Evolutionary conservation across 306 rosid species (phyloP).

Genomic region (Neltuma alba): DNA sequence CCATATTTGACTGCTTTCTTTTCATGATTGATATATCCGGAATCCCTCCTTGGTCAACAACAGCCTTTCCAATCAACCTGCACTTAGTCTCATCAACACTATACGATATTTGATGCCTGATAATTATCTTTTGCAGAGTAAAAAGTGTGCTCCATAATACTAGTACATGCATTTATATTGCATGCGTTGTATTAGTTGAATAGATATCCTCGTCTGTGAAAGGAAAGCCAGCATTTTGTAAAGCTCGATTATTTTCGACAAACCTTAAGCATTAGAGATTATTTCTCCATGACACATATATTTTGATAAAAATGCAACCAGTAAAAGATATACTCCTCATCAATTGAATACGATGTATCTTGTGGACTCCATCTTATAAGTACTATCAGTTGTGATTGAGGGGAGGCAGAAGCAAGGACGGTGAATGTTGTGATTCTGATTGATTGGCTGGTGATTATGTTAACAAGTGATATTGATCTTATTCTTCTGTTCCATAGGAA

Average conservation of each 20-base stretch:
- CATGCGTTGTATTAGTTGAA: slow-evolving; percentile 4
- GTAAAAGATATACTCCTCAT: background rate
- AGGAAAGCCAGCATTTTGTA: slow-evolving; percentile 5
- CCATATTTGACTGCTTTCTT: background rate
- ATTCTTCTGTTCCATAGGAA: background rate
- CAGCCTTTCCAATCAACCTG: background rate
- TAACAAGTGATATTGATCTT: slow-evolving; percentile 6
- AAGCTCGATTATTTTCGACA: background rate
- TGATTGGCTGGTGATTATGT: slow-evolving; percentile 20
- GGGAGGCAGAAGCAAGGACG: background rate
- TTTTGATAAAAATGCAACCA: slow-evolving; percentile 1
- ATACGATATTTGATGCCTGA: background rate
- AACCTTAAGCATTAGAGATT: background rate
- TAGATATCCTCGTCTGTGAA: background rate
- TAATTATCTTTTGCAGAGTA: background rate
- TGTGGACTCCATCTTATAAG: background rate
- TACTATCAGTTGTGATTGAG: slow-evolving; percentile 20
- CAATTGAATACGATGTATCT: slow-evolving; percentile 10
- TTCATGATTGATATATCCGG: slow-evolving; percentile 2
- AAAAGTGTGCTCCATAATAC: background rate
- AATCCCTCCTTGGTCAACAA: background rate
- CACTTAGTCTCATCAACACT: background rate
- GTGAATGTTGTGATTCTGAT: background rate
- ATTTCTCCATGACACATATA: background rate
- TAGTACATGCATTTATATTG: background rate